These are phyloP conservation scores for Suhomyces bokatorum DNA, from an alignment of 1,139 yeast genomes.

Conservation along the genomic window DNA sequence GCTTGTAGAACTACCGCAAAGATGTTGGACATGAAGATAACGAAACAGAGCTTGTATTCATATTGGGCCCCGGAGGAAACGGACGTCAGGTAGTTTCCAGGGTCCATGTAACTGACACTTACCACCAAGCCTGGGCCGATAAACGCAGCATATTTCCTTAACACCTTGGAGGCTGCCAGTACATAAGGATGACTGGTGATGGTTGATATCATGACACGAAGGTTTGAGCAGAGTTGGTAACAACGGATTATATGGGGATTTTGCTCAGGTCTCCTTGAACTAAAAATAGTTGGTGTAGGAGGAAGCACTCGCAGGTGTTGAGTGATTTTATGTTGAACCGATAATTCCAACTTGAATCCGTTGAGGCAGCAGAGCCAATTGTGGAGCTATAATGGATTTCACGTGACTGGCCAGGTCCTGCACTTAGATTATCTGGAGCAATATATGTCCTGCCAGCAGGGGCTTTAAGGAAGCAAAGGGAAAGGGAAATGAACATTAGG, in stretches of 20 bases:
- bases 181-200: constrained; percentile 1
- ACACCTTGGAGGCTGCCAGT: constrained; percentile 7
- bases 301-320: background rate
- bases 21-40: constrained; percentile 63
- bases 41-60: constrained; percentile 61
- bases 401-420: background rate
- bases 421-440: too few relatives aligned
- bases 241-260: too few relatives aligned
- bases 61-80: constrained; percentile 78
- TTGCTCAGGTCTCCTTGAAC: too few relatives aligned
- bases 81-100: constrained; percentile 79
- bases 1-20: constrained; percentile 74
- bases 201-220: constrained; percentile 4
- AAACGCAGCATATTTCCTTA: constrained; percentile 55
- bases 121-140: constrained; percentile 82
- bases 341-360: background rate
- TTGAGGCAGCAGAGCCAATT: background rate
- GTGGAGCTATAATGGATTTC: background rate
- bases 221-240: too few relatives aligned
- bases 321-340: background rate
- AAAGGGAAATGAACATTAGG: too few relatives aligned
- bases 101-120: constrained; percentile 78
- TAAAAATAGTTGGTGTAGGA: too few relatives aligned
- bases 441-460: too few relatives aligned
- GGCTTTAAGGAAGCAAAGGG: too few relatives aligned